Evolutionary conservation across 2,329 filamentous ascomycete species (phyloP).

Genomic region (Alternaria rosae): DNA sequence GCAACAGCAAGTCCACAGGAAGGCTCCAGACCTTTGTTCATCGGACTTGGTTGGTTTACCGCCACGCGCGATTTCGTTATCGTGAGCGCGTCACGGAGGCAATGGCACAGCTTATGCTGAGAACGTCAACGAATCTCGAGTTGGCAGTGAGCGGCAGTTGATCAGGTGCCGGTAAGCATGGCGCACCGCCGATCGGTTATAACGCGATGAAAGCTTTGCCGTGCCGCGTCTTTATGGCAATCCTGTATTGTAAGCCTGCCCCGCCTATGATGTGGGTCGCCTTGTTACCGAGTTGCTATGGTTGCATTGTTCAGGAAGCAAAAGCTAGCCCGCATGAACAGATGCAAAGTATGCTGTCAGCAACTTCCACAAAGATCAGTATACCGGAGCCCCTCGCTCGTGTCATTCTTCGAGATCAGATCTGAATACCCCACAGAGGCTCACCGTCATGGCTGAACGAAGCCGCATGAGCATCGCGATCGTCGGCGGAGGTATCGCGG

Average conservation of each 20-base stretch:
- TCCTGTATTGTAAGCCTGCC: not conserved
- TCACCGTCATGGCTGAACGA: slow-evolving; percentile 6
- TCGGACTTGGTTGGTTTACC: too few relatives aligned
- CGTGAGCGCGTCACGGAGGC: too few relatives aligned
- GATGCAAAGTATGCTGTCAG: not conserved
- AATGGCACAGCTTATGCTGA: too few relatives aligned
- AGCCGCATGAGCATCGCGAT: slow-evolving; percentile 58
- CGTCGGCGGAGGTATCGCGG: slow-evolving; percentile 67
- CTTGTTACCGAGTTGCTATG: not conserved
- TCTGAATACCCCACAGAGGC: not conserved
- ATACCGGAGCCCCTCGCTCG: not conserved
- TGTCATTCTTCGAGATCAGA: not conserved
- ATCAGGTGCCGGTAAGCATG: not conserved
- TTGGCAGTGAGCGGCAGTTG: not conserved
- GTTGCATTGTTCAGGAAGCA: not conserved
- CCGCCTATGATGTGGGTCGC: not conserved
- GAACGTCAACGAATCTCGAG: too few relatives aligned
- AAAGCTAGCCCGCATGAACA: not conserved
- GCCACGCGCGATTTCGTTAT: too few relatives aligned
- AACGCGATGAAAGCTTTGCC: not conserved
- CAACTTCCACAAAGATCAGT: not conserved
- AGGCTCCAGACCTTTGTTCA: not conserved
- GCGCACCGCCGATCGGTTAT: not conserved
- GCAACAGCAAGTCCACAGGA: not conserved
- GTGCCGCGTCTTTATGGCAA: too few relatives aligned